Evolutionary conservation across 164 flowering plant genomes (phyloP), one percentile per base, ranked within the genome.

Genomic region (Buxus sempervirens): DNA sequence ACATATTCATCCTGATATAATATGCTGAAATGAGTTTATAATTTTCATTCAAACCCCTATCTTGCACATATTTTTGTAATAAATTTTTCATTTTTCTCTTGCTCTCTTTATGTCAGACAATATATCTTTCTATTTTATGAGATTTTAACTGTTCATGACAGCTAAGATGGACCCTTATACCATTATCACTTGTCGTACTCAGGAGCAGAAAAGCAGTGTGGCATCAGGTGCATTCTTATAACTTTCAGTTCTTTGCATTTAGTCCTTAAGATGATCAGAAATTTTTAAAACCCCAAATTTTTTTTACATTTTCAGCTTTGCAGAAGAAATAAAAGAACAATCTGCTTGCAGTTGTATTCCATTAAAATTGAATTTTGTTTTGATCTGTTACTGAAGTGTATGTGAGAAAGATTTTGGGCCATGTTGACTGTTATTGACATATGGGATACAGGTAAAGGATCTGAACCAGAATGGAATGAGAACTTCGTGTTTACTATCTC

Each of bases 401-500:
- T 5, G 45, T 41, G 1, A 45, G 12, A 4, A 10, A 1, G 51
- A 45, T 10, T 45, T 45, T 45, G 10, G 18, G 51, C 51, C 12
- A 15, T 45, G 18, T 45, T 10, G 16, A 45, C 18, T 45, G 51
- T 45, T 45, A 45, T 32, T 45, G 51, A 45, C 12, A 15, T 5
- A 22, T 42, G 22, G 38, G 53, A 49, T 76, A 71, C 88, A 90
- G 97, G 90, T 59, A 22, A 76, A 72, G 96, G 98, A 42, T 13
- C 83, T 59, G 77, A 71, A 16, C 96, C 97, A 54, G 89, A 94
- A 71, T 94, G 98, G 98, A 90, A 94, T 62, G 97, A 93, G 83
- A 91, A 61, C 36, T 91, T 91, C 67, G 59, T 86, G 8, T 93
- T 93, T 77, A 80, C 80, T 15, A 22, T 91, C 55, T 73, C 90